Conservation (phyloP, 352 stramenopile genomes). For the Peronospora tabacina region DNA sequence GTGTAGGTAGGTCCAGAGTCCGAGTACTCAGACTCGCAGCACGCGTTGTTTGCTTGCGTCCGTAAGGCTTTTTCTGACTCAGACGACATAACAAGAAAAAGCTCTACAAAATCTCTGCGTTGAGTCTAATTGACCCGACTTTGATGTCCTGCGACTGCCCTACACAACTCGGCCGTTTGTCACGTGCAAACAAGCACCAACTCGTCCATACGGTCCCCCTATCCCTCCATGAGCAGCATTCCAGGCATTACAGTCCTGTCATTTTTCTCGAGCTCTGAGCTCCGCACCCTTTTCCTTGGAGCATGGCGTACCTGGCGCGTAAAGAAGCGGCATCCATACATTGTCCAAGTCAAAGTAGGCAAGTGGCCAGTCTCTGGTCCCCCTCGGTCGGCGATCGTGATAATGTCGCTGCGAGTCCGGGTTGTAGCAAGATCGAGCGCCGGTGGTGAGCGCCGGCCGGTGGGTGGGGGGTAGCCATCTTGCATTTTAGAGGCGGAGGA, state of each 20-base stretch:
- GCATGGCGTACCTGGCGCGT: conserved; percentile 15
- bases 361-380: conserved; percentile 1
- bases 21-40: conserved; percentile 10
- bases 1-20: background rate
- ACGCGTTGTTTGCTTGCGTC: conserved; percentile 7
- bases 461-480: conserved; percentile 25
- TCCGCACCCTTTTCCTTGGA: conserved; percentile 6
- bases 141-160: background rate
- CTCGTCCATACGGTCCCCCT: too few species aligned
- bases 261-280: conserved; percentile 19
- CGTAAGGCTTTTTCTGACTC: conserved; percentile 8
- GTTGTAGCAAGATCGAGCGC: conserved; percentile 23
- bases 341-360: conserved; percentile 2
- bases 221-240: background rate
- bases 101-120: background rate
- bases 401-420: conserved; percentile 23
- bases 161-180: background rate
- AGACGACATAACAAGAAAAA: conserved; percentile 9
- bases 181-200: conserved; percentile 2
- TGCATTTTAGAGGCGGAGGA: conserved; percentile 20
- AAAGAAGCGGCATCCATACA: conserved; percentile 10
- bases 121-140: background rate
- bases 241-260: conserved; percentile 24
- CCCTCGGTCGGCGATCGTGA: conserved; percentile 14
- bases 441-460: conserved; percentile 14